Evolutionary conservation across 257 asterid genomes (phyloP).

Genomic region (Eustoma russellianum): DNA sequence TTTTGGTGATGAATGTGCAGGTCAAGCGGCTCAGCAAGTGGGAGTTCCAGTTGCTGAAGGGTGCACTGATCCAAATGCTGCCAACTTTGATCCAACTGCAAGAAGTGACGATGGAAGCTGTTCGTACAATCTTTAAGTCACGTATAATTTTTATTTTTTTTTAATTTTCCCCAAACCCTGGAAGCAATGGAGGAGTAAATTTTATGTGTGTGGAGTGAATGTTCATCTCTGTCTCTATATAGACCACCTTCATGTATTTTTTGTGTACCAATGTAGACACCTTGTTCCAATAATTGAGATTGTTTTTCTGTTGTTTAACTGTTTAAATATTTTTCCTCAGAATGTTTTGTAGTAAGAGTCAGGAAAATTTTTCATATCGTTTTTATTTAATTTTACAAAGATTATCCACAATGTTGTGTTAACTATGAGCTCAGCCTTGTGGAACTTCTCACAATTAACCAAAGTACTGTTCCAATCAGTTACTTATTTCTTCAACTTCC

Average conservation of each 20-base stretch:
- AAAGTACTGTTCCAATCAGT: too few relatives aligned
- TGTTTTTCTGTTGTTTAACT: too few relatives aligned
- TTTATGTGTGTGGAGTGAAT: conserved; percentile 4
- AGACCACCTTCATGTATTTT: conserved; percentile 1
- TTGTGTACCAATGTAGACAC: background rate
- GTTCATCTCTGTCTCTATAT: conserved; percentile 1
- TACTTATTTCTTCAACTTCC: too few relatives aligned
- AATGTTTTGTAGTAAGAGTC: too few relatives aligned
- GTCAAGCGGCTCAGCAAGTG: conserved; percentile 46
- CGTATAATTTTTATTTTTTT: background rate
- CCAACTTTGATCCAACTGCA: conserved; percentile 53
- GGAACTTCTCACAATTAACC: too few relatives aligned
- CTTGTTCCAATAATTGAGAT: too few relatives aligned
- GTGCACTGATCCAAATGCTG: conserved; percentile 54
- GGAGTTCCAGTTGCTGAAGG: conserved; percentile 47
- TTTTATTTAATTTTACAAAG: too few relatives aligned
- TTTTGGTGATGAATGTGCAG: conserved; percentile 11
- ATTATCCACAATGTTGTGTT: too few relatives aligned
- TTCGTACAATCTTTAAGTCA: conserved; percentile 15
- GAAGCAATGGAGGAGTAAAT: conserved; percentile 2
- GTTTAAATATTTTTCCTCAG: too few relatives aligned
- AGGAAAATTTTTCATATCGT: too few relatives aligned
- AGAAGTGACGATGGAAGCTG: conserved; percentile 66
- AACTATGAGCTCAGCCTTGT: too few relatives aligned
- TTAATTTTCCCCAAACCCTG: background rate